These are phyloP conservation scores for Cardiospermum halicacabum DNA, from an alignment of 345 rosid species.

Conservation along the genomic window DNA sequence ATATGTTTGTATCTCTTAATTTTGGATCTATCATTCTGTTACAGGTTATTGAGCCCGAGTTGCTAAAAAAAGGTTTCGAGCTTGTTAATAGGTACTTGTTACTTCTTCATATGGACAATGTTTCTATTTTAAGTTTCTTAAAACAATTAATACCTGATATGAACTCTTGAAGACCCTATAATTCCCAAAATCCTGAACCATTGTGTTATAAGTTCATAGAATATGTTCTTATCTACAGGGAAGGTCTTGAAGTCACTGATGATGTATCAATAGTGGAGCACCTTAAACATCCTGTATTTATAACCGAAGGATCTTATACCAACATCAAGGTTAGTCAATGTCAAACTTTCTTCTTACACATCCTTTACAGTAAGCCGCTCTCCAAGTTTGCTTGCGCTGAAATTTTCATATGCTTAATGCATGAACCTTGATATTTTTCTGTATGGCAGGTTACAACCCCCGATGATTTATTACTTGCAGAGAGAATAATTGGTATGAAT, in stretches of 20 bases:
- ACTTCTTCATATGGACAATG: not conserved
- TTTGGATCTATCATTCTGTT: slow-evolving; percentile 3
- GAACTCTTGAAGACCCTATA: too few relatives aligned
- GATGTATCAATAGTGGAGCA: slow-evolving; percentile 92
- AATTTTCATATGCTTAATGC: not conserved
- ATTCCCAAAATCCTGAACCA: not conserved
- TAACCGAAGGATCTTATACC: slow-evolving; percentile 89
- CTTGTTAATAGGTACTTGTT: slow-evolving; percentile 68
- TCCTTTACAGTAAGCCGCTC: not conserved
- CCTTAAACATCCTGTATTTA: slow-evolving; percentile 81
- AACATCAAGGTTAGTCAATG: slow-evolving; percentile 67
- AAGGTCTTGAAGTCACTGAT: slow-evolving; percentile 86
- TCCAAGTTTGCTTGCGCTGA: not conserved
- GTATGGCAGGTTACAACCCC: slow-evolving; percentile 78
- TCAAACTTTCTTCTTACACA: not conserved
- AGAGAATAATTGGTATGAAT: slow-evolving; percentile 58
- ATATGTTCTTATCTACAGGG: slow-evolving; percentile 36
- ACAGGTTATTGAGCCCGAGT: slow-evolving; percentile 75
- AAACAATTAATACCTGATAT: not conserved
- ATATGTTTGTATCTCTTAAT: not conserved
- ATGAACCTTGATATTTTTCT: not conserved
- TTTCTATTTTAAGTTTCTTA: not conserved
- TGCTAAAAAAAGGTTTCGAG: slow-evolving; percentile 82
- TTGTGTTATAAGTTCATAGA: not conserved
- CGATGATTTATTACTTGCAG: slow-evolving; percentile 82